Evolutionary conservation across 1,284 basidiomycete species (phyloP), one percentile per base, ranked within the genome.

Genomic region (Termitomyces sp.): DNA sequence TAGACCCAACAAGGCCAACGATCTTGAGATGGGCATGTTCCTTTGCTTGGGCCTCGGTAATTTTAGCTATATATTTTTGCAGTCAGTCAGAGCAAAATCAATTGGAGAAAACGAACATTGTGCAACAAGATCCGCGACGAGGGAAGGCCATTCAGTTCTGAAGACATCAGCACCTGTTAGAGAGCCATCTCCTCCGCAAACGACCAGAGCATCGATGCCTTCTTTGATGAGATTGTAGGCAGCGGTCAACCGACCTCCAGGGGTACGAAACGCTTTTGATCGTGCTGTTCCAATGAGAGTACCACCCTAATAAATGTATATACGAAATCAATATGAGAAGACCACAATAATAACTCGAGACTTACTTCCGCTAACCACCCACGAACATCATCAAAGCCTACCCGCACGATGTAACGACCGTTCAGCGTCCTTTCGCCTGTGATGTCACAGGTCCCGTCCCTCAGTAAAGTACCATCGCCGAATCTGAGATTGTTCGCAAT

Each of bases 331-430:
- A 18, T 9, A 21, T 14, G 16, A 14, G 5, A 18, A 42, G 8
- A 54, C 50, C 5, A 26, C 50, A 34, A 34, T 38, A 10, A 28
- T 24, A 14, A 16, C 14, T 28, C 3, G 21, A 37, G 11, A 68
- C 78, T 57, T 57, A 86, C 90, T 78, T 95, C 84, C 40, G 88
- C 83, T 64, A 96, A 88, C 93, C 95, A 99, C 5, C 93, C 92
- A 31, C 93, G 78, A 21, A 98, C 96, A 71, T 99, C 97, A 66
- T 99, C 97, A 91, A 96, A 99, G 4, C 96, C 97, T 3, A 97
- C 95, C 55, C 93, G 80, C 42, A 99, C 88, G 64, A 99, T 98
- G 72, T 98, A 95, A 46, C 89, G 79, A 1, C 94, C 94, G 64
- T 89, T 93, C 60, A 98, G 79, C 6, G 84, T 84, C 54, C 84